Base-by-base conservation (phyloP, 1,139 yeast species). In the Debaryomyces psychrophilus region DNA sequence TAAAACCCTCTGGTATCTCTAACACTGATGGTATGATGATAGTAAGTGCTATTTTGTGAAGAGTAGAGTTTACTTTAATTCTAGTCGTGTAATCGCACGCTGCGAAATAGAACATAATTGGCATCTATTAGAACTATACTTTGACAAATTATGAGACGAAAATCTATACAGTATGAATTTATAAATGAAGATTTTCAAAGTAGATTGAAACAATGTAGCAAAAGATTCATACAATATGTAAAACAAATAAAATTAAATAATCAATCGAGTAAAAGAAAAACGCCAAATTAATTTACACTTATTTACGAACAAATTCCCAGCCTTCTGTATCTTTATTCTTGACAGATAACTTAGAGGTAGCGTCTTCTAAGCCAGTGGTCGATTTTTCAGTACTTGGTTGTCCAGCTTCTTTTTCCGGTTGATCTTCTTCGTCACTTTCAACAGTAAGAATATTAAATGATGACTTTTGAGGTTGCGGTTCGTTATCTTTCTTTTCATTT, bases 241-340 rank as follows among this genome's bases (percentile, higher is more conserved):
- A 44, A 40, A 40, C 47, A 41, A 41, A 34, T 34, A 20, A 42
- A 27, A 31, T 31, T 28, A 22, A 42, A 41, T 23, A 27, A 36
- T 36, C 25, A 38, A 18, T 17, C 12, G 25, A 38, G 25, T 18
- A 7, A 27, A 9, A 18, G 18, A 27, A 29, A 38, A n/a, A 29
- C 20, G 26, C 41, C 23, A 28, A 37, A 28, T 26, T 38, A 38
- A 38, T 38, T 38, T 38, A 38, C 41, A 37, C 31, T 27, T 62
- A 65, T 50, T 80, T 79, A 57, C 81, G 77, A 55, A 82, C 88
- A 56, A 79, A 81, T 66, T 82, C 83, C 89, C 89, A 83, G 41
- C 82, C 87, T 49, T 72, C 86, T 54, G 53, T 64, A 46, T 67
- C 68, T 41, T 69, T 75, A 25, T 63, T 64, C 17, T 64, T 64